phyloP scores from a whole-genome alignment of 1,284 basidiomycete species.

The Coniferiporia sulphurascens region DNA sequence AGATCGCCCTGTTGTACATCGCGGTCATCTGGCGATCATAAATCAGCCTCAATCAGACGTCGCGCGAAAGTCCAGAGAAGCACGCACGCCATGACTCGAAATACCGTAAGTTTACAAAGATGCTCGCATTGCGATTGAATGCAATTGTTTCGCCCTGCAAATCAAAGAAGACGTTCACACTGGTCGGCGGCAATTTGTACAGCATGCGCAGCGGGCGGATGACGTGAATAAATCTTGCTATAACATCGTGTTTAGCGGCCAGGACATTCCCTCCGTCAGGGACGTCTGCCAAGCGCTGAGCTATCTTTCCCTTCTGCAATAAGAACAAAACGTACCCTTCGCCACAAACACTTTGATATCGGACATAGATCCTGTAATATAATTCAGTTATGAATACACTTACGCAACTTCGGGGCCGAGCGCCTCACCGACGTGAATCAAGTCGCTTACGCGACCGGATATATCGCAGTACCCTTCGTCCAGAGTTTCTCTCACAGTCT shows the following conservation, averaged over 20 bases:
- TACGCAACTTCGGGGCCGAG: background rate
- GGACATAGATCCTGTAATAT: constrained; percentile 50
- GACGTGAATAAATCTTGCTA: constrained; percentile 68
- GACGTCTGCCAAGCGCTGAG: constrained; percentile 41
- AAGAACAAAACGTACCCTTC: constrained; percentile 43
- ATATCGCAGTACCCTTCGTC: constrained; percentile 83
- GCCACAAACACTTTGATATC: constrained; percentile 65
- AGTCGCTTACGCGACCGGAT: constrained; percentile 60
- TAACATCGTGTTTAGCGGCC: constrained; percentile 42
- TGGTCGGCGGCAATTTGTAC: constrained; percentile 61
- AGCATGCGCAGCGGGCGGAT: constrained; percentile 52
- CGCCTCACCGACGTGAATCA: constrained; percentile 51
- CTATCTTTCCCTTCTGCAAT: background rate
- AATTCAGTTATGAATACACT: background rate
- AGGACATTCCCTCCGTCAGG: constrained; percentile 47
- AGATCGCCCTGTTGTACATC: constrained; percentile 56
- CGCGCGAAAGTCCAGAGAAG: background rate
- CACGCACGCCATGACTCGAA: constrained; percentile 84
- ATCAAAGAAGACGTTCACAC: constrained; percentile 88
- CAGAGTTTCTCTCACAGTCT: constrained; percentile 67
- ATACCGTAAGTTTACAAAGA: constrained; percentile 89
- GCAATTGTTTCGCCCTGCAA: constrained; percentile 79
- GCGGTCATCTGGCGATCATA: constrained; percentile 51
- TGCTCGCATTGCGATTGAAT: constrained; percentile 86
- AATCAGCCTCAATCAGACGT: constrained; percentile 1